Evolutionary conservation across 148 eudicot genomes (phyloP), one percentile per base, ranked within the genome.

Genomic region (Fagopyrum esculentum): DNA sequence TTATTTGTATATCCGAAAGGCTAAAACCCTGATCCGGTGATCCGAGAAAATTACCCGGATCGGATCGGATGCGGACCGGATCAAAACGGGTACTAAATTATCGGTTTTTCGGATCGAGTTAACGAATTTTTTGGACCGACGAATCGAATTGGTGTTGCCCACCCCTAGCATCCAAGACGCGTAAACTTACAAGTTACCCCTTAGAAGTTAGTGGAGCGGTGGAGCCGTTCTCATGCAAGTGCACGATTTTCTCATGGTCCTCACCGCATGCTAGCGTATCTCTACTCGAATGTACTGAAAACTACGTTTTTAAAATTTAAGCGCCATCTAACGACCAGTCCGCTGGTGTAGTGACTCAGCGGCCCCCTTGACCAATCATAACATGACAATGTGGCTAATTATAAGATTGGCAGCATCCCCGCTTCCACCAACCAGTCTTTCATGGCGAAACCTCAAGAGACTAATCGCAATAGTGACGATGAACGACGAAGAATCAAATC

Each of bases 261-360:
- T 64, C 13, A 35, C 45, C 70, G 71, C 71, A 43, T 6, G 19
- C 46, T 3, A 66, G 13, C 47, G 13, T 64, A 45, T 64, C 71
- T 57, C 63, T 10, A 5, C 30, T 8, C 30, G 5, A 5, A 13
- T 1, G 5, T 66, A 29, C 4, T 9, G 45, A 3, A 63, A 63
- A 29, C 30, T 63, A 29, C 69, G 6, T 63, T 26, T 63, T 63
- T 49, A 10, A 30, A 63, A 63, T 35, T 66, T 40, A 35, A 66
- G 71, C 71, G 71, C 71, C 71, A 66, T 35, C 71, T 63, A 63
- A 63, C 69, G 69, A 44, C 69, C 69, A 63, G 69, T 63, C 69
- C 71, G 6, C 46, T 40, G 8, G 16, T 43, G 10, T 19, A 40
- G 16, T 46, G 46, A 35, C 66, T 59, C 66, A 15, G 9, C 56